Evolutionary conservation across 768 basidiomycete genomes (phyloP), one percentile per base, ranked within the genome.

Genomic region (Boletus subcaerulescens): DNA sequence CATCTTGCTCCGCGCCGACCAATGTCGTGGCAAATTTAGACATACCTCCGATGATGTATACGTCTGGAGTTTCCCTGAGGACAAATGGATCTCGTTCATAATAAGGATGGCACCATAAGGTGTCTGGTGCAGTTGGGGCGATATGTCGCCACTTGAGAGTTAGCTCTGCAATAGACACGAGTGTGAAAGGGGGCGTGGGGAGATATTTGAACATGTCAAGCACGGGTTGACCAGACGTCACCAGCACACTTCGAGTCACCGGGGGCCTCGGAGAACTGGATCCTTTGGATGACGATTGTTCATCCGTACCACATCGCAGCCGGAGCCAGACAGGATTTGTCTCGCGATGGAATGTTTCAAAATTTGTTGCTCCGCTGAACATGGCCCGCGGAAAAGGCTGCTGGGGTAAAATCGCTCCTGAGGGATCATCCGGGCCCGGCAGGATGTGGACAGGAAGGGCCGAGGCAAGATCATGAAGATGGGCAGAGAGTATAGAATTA

Each of bases 61-160:
- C 71, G 66, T 97, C 85, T 15, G 97, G 97, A 10, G 92, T 87
- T 65, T 86, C 80, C n/a, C 74, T 63, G 32, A 99, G 78, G 52
- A 97, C 77, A 73, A 99, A 99, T 0, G 97, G 97, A 66, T 99
- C 97, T 17, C 77, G 74, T 29, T 82, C 77, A 47, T 89, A 83
- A 74, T 89, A 98, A 17, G 97, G 97, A 69, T 98, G 95, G 63
- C 97, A 98, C 94, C 94, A 98, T 4, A 99, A 79, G 1, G 97
- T 99, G 71, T 99, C 97, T 26, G 97, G 97, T 24, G 96, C 96
- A 9, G 97, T 98, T 4, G 97, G 97, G n/a, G 97, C 94, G 69
- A 97, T 84, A 74, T 98, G 96, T 54, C 94, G 77, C 97, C 96
- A 99, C 62, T 79, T 82, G 33, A 99, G 77, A 12, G 93, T 95